A percentile compares a stretch with the other conserved stretches of the same genome.
These are phyloP conservation scores for Lipomyces mesembrius DNA, from an alignment of 805 yeast genomes.

Conservation along the genomic window DNA sequence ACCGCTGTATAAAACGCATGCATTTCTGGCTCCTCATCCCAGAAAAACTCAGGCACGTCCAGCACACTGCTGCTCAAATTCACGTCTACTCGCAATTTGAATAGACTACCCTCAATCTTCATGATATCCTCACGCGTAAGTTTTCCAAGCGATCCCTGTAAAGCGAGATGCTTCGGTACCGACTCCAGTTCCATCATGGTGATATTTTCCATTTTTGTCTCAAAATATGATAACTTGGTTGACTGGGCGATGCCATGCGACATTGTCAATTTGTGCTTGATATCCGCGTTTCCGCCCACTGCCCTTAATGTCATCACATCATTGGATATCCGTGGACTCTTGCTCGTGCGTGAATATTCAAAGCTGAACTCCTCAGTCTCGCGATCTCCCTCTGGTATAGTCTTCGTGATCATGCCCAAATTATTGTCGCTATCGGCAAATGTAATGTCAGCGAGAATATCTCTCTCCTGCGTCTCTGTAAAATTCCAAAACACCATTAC, in stretches of 20 bases:
- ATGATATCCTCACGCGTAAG: constrained; percentile 80
- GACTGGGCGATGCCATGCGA: constrained; percentile 97
- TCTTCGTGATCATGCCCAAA: constrained; percentile 56
- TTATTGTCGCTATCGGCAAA: constrained; percentile 52
- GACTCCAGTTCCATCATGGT: constrained; percentile 61
- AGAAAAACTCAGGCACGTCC: constrained; percentile 95
- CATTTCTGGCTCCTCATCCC: constrained; percentile 93
- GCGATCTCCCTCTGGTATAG: constrained; percentile 80
- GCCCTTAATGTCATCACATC: constrained; percentile 90
- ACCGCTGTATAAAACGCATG: constrained; percentile 90
- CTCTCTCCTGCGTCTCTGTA: constrained; percentile 88
- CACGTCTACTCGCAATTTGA: constrained; percentile 90
- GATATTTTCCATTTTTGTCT: constrained; percentile 74
- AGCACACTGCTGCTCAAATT: constrained; percentile 86
- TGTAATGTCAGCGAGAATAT: constrained; percentile 88
- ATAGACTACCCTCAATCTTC: constrained; percentile 86
- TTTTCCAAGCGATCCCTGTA: constrained; percentile 80
- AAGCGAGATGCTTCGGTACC: constrained; percentile 84
- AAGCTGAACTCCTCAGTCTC: constrained; percentile 89
- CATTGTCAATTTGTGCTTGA: constrained; percentile 86
- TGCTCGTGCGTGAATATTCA: constrained; percentile 58
- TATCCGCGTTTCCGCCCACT: constrained; percentile 54
- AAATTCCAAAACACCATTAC: constrained; percentile 99
- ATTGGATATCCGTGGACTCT: constrained; percentile 63
- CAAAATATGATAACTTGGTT: constrained; percentile 87